Conservation (phyloP, 2,329 filamentous ascomycete species). For the Myotisia sp. region DNA sequence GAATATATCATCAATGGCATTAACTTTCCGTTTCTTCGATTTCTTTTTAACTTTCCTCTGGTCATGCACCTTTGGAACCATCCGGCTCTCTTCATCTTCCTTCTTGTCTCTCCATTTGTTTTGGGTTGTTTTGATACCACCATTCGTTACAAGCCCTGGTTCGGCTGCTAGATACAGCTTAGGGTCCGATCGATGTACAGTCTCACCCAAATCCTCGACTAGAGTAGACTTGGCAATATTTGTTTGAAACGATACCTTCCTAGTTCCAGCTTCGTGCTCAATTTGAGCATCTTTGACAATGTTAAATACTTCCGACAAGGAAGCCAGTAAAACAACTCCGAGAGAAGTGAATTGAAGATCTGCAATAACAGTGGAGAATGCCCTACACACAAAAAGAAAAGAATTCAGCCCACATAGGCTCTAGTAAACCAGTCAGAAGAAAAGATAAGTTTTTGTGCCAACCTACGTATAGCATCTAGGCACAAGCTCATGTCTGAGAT, state of each 20-base stretch:
- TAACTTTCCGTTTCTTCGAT: conserved; percentile 43
- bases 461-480: conserved; percentile 31
- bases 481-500: conserved; percentile 23
- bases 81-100: conserved; percentile 4
- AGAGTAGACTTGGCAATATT: background rate
- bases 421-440: background rate
- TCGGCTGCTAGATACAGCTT: background rate
- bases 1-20: conserved; percentile 64
- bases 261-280: background rate
- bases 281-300: conserved; percentile 17
- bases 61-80: background rate
- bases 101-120: background rate
- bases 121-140: no score
- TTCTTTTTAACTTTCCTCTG: conserved; percentile 34
- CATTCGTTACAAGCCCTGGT: background rate
- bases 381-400: conserved; percentile 15
- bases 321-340: conserved; percentile 53
- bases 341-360: conserved; percentile 60
- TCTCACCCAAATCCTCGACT: conserved; percentile 9
- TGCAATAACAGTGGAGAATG: conserved; percentile 54
- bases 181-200: conserved; percentile 4
- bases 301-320: conserved; percentile 45
- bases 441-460: background rate
- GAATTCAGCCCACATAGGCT: background rate
- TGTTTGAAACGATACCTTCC: background rate